Base-by-base conservation (phyloP, 345 rosid genomes). In the Chamaenerion angustifolium region DNA sequence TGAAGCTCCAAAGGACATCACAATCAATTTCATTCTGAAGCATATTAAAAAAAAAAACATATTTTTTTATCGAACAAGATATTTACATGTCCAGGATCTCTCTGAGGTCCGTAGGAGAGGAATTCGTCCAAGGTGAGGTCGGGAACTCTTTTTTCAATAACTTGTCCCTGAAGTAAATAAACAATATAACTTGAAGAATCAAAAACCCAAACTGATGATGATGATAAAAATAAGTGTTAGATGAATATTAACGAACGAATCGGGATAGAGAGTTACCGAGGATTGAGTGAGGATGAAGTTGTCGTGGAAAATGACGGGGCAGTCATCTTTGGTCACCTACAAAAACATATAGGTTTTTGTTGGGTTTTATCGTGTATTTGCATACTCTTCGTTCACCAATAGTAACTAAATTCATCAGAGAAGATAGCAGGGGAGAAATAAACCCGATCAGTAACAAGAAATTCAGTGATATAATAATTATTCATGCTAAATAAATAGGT, bases 221-320 rank as follows among this genome's bases (percentile, higher is more conserved):
- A 21, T 21, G 25, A n/a, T n/a, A n/a, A n/a, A n/a, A n/a, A n/a
- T n/a, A n/a, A n/a, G n/a, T n/a, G n/a, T n/a, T n/a, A n/a, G n/a
- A n/a, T n/a, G n/a, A n/a, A n/a, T n/a, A n/a, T n/a, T n/a, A n/a
- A n/a, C n/a, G n/a, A n/a, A n/a, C n/a, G n/a, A n/a, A n/a, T n/a
- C n/a, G n/a, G n/a, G n/a, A n/a, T n/a, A n/a, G n/a, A n/a, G n/a
- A n/a, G n/a, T 8, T 56, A 95, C 71, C 63, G 80, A 89, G 13
- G 73, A 83, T 70, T 79, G 66, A 3, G 82, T 74, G 69, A 78
- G 60, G 77, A 90, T 80, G 48, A 79, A 64, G 51, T 76, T 63
- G 72, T 90, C 98, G 50, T 90, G 98, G 77, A 86, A 90, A 64
- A 90, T 86, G 68, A 90, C 76, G 6, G 98, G 98, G 69, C 87